Evolutionary conservation across 129 eudicot species (phyloP), one percentile per base, ranked within the genome.

Genomic region (Ambrosia artemisiifolia): DNA sequence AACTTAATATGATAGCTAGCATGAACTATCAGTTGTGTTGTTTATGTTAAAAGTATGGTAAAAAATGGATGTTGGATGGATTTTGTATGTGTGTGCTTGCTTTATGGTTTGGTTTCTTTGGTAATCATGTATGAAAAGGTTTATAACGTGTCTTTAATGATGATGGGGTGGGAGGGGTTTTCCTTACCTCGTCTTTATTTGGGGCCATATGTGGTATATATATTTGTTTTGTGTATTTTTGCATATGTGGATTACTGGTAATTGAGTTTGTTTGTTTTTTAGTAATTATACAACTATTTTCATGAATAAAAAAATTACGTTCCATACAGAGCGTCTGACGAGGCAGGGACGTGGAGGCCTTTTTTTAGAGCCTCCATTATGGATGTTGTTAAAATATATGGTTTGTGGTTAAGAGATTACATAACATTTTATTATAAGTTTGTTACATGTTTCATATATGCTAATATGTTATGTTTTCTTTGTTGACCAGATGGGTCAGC

Each of bases 91-190:
- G 17, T 50, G 48, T 49, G 44, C 62, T 49, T 50, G 44, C 32
- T 69, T 69, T 49, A 34, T 50, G 14, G 59, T 67, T 5, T 19
- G 71, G 71, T 53, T 65, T 65, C 51, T 11, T 70, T 53, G 36
- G 30, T 32, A 14, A 13, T 30, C 19, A 63, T 69, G 51, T 51
- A 51, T 70, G 35, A 13, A 35, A 35, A 53, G 30, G 33, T n/a
- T n/a, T n/a, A n/a, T n/a, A n/a, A n/a, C n/a, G 9, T 17, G 32
- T 10, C 50, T 64, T 64, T 38, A 35, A 59, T 59, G 30, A 59
- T 28, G 65, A 60, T 33, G 65, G 14, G 20, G 12, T 24, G 17
- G 63, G 63, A 24, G 63, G 49, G 5, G 68, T 33, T 60, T 11
- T 59, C n/a, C 36, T 30, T 59, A n/a, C n/a, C n/a, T n/a, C n/a